Evolutionary conservation across 495 filamentous ascomycete species (phyloP), one percentile per base, ranked within the genome.

Genomic region (Hypoxylon intermedium): DNA sequence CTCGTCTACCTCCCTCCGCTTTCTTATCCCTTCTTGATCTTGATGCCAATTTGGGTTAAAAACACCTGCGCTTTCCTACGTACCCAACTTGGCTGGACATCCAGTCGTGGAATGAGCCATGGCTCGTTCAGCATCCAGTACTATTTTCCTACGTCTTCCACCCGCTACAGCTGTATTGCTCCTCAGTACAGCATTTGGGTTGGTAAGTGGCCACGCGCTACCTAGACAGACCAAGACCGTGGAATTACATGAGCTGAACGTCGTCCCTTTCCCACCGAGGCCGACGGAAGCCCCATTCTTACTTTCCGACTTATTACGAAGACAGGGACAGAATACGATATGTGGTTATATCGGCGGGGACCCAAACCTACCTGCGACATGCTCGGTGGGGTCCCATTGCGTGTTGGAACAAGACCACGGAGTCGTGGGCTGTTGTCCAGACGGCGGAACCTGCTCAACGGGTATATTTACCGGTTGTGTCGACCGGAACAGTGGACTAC

Each of bases 391-490:
- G 18, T 80, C 77, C 46, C 78, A 81, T 63, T 81, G 79, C 53
- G 79, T 77, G 21, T 54, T 80, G 26, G 79, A 80, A 67, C 56
- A 60, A 18, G 72, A 70, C 30, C 69, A 76, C 53, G 69, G 71
- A 26, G 73, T 75, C 2, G 69, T 81, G n/a, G 79, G 79, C 28
- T 81, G 79, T 61, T 81, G 79, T 52, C 79, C 79, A 4, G 72
- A 80, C 53, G 77, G 76, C 15, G 72, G 67, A 5, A 52, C 68
- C 12, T 81, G 79, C 55, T 78, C 77, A 2, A 68, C 68, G 6
- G 79, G 79, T 31, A 74, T 81, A 37, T 81, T 75, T 58, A 81
- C 79, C 1, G 73, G 74, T 15, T 81, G 79, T 28, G 79, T 80
- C 34, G 79, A 81, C 57, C 52, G 48, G 30, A 77, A 79, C 51